Conservation (phyloP, 768 basidiomycete genomes). For the Amanita rubescens region DNA sequence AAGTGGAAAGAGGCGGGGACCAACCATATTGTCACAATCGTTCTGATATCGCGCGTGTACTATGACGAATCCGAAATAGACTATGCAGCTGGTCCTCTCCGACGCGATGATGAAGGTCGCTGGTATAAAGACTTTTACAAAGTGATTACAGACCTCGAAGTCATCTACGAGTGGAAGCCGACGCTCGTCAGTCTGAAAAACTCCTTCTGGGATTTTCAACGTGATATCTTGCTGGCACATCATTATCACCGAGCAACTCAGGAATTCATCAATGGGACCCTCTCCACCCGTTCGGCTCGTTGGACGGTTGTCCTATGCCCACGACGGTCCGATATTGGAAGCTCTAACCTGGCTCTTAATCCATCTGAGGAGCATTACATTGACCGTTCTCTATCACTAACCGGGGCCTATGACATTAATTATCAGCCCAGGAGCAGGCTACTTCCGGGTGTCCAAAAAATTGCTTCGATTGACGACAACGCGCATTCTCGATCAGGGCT, state of each 20-base stretch:
- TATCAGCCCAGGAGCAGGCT: conserved; percentile 90
- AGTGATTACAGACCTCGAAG: conserved; percentile 88
- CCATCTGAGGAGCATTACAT: conserved; percentile 93
- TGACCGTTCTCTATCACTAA: conserved; percentile 87
- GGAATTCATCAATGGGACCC: conserved; percentile 35
- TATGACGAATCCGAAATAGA: conserved; percentile 77
- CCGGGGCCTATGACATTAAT: conserved; percentile 78
- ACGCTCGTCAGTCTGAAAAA: conserved; percentile 83
- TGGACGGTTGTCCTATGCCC: conserved; percentile 76
- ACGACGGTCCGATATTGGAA: conserved; percentile 94
- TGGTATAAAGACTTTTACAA: conserved; percentile 98
- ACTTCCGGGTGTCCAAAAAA: conserved; percentile 87
- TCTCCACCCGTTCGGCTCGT: conserved; percentile 61
- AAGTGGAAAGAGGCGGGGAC: conserved; percentile 82
- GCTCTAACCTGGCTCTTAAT: conserved; percentile 90
- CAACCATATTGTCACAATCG: conserved; percentile 91
- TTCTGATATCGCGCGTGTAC: conserved; percentile 87
- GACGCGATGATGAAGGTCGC: conserved; percentile 61
- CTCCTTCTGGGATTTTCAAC: conserved; percentile 85
- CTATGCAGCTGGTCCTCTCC: conserved; percentile 78
- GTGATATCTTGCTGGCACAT: conserved; percentile 84
- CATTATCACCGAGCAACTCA: conserved; percentile 71
- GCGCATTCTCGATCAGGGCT: conserved; percentile 89
- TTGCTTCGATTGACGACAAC: conserved; percentile 89
- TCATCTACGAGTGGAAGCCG: conserved; percentile 80